These are phyloP conservation scores for Globisporangium apiculatum DNA, from an alignment of 352 stramenopile species.

Conservation along the genomic window DNA sequence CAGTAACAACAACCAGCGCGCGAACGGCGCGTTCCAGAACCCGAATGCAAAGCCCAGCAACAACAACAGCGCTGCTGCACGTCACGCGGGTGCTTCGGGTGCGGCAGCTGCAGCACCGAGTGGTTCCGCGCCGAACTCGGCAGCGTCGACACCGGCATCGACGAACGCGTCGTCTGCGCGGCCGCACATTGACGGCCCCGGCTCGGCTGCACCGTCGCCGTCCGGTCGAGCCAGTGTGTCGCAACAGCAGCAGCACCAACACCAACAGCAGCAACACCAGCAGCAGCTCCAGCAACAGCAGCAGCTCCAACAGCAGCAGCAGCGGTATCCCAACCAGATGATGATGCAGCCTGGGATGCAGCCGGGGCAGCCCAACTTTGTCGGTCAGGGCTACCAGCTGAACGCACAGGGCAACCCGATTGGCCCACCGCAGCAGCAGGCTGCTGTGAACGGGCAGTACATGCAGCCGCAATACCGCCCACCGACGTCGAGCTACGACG, in stretches of 20 bases:
- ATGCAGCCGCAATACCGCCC: constrained; percentile 65
- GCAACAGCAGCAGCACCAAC: constrained; percentile 17
- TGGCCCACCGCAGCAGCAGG: constrained; percentile 22
- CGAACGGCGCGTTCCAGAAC: constrained; percentile 10
- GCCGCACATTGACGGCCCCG: constrained; percentile 50
- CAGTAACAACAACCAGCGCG: constrained; percentile 6
- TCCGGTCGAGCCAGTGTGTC: constrained; percentile 10
- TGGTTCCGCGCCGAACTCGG: constrained; percentile 11
- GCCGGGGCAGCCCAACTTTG: constrained; percentile 23
- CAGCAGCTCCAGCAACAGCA: constrained; percentile 35
- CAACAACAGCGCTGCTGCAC: constrained; percentile 1
- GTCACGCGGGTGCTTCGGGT: not conserved
- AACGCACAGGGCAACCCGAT: constrained; percentile 30
- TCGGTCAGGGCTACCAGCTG: constrained; percentile 55
- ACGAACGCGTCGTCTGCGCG: constrained; percentile 56
- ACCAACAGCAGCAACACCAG: constrained; percentile 24
- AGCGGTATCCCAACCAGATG: constrained; percentile 64
- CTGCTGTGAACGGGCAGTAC: constrained; percentile 40
- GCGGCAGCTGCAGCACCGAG: constrained; percentile 7
- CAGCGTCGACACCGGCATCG: constrained; percentile 19
- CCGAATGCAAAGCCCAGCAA: constrained; percentile 1
- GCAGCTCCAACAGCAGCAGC: constrained; percentile 33
- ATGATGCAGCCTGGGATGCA: constrained; percentile 59
- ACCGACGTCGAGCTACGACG: constrained; percentile 67
- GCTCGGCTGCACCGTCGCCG: constrained; percentile 14